These are phyloP conservation scores for Gossypium schwendimanii DNA, from an alignment of 441 rosid genomes.

Conservation along the genomic window DNA sequence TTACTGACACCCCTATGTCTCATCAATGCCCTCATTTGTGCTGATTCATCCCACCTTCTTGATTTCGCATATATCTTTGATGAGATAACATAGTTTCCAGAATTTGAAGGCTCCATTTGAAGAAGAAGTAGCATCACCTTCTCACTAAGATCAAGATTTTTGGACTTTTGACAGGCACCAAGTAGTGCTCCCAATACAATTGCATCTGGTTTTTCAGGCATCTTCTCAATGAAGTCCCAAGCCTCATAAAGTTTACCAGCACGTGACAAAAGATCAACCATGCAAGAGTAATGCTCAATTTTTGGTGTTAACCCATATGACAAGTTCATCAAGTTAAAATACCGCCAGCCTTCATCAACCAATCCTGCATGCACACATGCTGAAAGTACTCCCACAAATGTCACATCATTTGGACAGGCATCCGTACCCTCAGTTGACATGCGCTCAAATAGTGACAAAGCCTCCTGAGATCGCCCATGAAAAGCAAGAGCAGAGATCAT, in stretches of 20 bases:
- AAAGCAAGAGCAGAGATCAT: slow-evolving; percentile 77
- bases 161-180: slow-evolving; percentile 67
- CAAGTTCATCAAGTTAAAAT: slow-evolving; percentile 53
- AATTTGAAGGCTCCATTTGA: slow-evolving; percentile 52
- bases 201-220: slow-evolving; percentile 77
- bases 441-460: slow-evolving; percentile 49
- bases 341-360: slow-evolving; percentile 50
- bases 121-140: slow-evolving; percentile 45
- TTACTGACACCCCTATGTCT: slow-evolving; percentile 53
- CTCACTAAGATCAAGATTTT: slow-evolving; percentile 41
- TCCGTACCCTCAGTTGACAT: slow-evolving; percentile 37
- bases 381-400: slow-evolving; percentile 69
- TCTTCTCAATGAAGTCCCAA: slow-evolving; percentile 64
- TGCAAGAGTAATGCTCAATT: slow-evolving; percentile 82
- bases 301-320: slow-evolving; percentile 63
- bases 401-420: slow-evolving; percentile 56
- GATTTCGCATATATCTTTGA: slow-evolving; percentile 62
- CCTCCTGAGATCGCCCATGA: slow-evolving; percentile 63
- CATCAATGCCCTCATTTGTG: slow-evolving; percentile 66
- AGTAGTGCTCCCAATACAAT: slow-evolving; percentile 61
- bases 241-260: slow-evolving; percentile 69
- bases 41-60: slow-evolving; percentile 66
- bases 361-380: slow-evolving; percentile 85
- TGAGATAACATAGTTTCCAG: slow-evolving; percentile 73
- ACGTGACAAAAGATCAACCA: slow-evolving; percentile 79